Base-by-base conservation (phyloP, 805 yeast genomes). In the Jamesozyma rosinii region DNA sequence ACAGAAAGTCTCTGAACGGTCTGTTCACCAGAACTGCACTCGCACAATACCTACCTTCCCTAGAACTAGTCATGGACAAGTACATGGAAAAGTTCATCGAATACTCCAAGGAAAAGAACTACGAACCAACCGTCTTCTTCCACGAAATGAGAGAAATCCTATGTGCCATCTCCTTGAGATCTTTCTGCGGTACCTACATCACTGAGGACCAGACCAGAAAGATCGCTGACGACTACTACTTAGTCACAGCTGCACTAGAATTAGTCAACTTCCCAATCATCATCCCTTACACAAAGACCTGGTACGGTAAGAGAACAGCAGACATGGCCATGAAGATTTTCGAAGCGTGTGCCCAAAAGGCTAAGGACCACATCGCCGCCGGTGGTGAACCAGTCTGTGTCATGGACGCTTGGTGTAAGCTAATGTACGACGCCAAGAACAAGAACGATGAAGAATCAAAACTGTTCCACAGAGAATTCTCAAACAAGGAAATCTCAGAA, bases 211-310 rank as follows among this genome's bases (percentile, higher is more conserved):
- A 92, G 68, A 81, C 92, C 57, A 77, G 83, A 65, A 72, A 73
- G 44, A 79, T 92, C 57, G 92, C 97, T 41, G 97, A 90, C 65
- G 88, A 89, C 66, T 92, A 89, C 67, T 92, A 79, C 67, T 70
- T 77, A 50, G 84, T 92, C 52, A 92, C 98, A 13, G 95, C 95
- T 47, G 98, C 98, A 22, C 75, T 92, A 59, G 98, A 92, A 69
- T 76, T 92, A 52, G 98, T 92, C 49, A 92, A 92, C 72, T 92
- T 92, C 79, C 98, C 98, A 49, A 85, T 92, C 56, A 90, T 92
- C 50, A 65, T 92, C 39, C 98, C 98, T 26, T 92, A 75, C 73
- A 88, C 98, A 48, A 92, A 90, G 70, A 83, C 98, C 30, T 92
- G 98, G 98, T 86, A 89, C 66, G 98, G 98, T 52, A 82, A 85